These are phyloP conservation scores for Floccularia luteovirens DNA, from an alignment of 768 basidiomycete species.

Conservation along the genomic window DNA sequence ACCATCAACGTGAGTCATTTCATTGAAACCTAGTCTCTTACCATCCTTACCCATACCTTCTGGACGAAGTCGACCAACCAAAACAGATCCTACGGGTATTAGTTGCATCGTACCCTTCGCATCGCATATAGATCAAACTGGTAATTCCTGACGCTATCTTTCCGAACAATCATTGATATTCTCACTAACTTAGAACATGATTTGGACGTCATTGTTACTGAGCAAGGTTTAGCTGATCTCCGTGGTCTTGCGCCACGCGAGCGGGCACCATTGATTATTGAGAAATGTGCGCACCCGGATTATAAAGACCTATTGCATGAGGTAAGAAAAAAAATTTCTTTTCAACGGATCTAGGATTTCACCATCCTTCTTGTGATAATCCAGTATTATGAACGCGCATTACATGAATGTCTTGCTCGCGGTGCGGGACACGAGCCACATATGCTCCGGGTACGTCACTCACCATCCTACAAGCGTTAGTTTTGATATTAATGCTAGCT, in stretches of 20 bases:
- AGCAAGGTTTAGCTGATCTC: slow-evolving; percentile 41
- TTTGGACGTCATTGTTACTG: slow-evolving; percentile 38
- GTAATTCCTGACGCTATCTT: too few relatives aligned
- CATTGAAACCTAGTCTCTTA: neutral
- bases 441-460: slow-evolving; percentile 30
- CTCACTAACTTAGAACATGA: slow-evolving; percentile 36
- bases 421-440: slow-evolving; percentile 42
- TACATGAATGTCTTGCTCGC: slow-evolving; percentile 33
- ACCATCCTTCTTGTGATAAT: neutral
- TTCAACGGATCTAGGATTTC: neutral
- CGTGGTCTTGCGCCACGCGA: slow-evolving; percentile 38
- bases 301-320: slow-evolving; percentile 33
- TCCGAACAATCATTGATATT: too few relatives aligned
- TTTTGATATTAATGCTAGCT: neutral
- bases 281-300: slow-evolving; percentile 41
- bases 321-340: slow-evolving; percentile 12
- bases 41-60: neutral
- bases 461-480: neutral
- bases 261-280: slow-evolving; percentile 36
- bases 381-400: slow-evolving; percentile 34
- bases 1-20: slow-evolving; percentile 24
- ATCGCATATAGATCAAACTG: slow-evolving; percentile 40
- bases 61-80: slow-evolving; percentile 28
- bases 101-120: slow-evolving; percentile 42
- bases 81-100: slow-evolving; percentile 40